Percentiles rank a stretch among this genome's conserved stretches.
Evolutionary conservation across 2,329 filamentous ascomycete genomes (phyloP).

Genomic region (Xylariomycetidae sp.): DNA sequence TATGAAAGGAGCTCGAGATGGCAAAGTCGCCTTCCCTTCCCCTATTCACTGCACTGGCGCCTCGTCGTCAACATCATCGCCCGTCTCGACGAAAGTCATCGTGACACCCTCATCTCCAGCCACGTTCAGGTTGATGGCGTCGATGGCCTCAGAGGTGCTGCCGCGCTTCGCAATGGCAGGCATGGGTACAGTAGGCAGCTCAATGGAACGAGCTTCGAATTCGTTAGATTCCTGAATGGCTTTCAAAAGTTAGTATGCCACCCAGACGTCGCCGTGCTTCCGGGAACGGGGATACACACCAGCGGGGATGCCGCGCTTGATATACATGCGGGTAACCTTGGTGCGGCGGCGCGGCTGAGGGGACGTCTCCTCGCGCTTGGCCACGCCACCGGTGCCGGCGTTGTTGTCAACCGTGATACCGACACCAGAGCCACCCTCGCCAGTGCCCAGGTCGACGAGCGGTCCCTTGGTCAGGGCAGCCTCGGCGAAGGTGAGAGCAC

Average conservation of each 20-base stretch:
- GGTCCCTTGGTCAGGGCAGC: conserved; percentile 33
- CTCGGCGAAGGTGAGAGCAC: conserved; percentile 33
- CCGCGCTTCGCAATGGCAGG: conserved; percentile 20
- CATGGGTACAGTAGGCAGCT: conserved; percentile 15
- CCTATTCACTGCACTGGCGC: conserved; percentile 10
- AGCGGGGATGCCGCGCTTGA: conserved; percentile 36
- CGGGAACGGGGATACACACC: conserved; percentile 28
- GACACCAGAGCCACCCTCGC: conserved; percentile 32
- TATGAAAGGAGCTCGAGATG: no score
- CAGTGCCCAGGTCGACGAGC: conserved; percentile 34
- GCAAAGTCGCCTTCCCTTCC: no score
- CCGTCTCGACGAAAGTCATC: conserved; percentile 40
- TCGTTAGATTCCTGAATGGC: conserved; percentile 21
- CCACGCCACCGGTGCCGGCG: conserved; percentile 13
- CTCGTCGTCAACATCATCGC: conserved; percentile 22
- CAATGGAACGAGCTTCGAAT: conserved; percentile 18
- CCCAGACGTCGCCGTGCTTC: background rate
- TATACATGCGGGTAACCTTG: conserved; percentile 42
- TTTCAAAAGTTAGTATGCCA: conserved; percentile 20
- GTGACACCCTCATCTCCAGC: conserved; percentile 37
- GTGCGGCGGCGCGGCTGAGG: conserved; percentile 30
- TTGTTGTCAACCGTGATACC: conserved; percentile 34
- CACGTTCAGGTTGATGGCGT: conserved; percentile 39
- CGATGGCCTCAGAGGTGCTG: conserved; percentile 24
- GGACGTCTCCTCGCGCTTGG: conserved; percentile 20